Evolutionary conservation across 805 yeast genomes (phyloP).

Genomic region (Starmerella scarabaei): DNA sequence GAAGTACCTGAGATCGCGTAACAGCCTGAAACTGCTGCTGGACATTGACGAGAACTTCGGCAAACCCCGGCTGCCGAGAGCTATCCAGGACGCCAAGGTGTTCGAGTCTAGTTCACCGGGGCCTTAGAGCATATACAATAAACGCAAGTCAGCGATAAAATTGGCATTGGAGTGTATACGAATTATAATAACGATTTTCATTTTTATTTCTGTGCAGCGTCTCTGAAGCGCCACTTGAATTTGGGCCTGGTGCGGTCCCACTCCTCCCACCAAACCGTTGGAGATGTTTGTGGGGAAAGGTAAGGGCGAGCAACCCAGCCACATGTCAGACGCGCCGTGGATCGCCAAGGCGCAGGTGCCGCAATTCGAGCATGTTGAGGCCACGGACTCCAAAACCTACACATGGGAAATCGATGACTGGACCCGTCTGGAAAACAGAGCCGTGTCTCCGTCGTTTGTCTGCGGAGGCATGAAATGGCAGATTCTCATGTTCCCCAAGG

Average conservation of each 20-base stretch:
- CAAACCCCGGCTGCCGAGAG: slow-evolving; percentile 11
- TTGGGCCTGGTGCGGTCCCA: too few species aligned
- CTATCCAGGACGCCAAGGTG: too few species aligned
- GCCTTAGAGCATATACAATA: too few species aligned
- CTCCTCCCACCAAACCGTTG: too few species aligned
- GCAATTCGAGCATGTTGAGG: slow-evolving; percentile 16
- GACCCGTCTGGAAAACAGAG: slow-evolving; percentile 26
- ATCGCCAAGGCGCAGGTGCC: slow-evolving; percentile 1
- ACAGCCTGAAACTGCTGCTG: slow-evolving; percentile 32
- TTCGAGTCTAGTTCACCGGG: too few species aligned
- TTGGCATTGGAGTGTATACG: too few species aligned
- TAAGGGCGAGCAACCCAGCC: too few species aligned
- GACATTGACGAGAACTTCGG: slow-evolving; percentile 37
- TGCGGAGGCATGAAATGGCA: slow-evolving; percentile 31
- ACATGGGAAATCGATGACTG: slow-evolving; percentile 32
- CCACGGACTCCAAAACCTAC: slow-evolving; percentile 16
- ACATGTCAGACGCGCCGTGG: background rate
- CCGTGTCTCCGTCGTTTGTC: slow-evolving; percentile 25
- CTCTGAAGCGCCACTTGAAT: too few species aligned
- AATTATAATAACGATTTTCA: too few species aligned
- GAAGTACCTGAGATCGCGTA: slow-evolving; percentile 31
- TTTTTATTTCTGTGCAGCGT: too few species aligned
- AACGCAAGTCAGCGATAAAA: too few species aligned
- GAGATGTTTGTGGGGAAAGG: too few species aligned
- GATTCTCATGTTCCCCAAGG: slow-evolving; percentile 63